Conservation (phyloP, 768 basidiomycete genomes). For the Lactifluus echinatus region DNA sequence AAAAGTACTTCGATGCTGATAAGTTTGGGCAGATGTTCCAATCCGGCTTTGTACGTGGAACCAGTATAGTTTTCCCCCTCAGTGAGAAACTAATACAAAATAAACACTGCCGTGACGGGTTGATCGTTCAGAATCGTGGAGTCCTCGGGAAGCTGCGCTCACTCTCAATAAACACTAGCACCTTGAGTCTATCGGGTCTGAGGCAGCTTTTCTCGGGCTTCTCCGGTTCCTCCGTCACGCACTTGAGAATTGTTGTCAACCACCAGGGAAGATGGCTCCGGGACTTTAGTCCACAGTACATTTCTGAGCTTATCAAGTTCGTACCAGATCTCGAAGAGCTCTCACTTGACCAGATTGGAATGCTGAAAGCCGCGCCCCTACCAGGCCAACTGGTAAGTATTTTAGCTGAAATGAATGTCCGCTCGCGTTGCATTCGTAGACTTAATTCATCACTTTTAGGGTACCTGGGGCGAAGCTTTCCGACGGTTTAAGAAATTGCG, state of each 20-base stretch:
- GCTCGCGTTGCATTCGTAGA: background rate
- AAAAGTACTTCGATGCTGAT: background rate
- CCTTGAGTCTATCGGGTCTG: background rate
- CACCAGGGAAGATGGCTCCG: background rate
- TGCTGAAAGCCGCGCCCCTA: background rate
- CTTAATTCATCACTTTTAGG: background rate
- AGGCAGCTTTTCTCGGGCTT: conserved; percentile 8
- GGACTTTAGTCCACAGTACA: conserved; percentile 7
- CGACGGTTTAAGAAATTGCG: conserved; percentile 10
- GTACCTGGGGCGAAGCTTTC: conserved; percentile 10
- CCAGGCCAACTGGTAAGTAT: conserved; percentile 9
- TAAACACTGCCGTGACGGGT: background rate
- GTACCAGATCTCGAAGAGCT: conserved; percentile 11
- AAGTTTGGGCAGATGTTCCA: conserved; percentile 1
- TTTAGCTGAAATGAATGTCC: background rate
- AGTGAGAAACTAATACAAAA: background rate
- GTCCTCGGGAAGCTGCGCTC: conserved; percentile 8
- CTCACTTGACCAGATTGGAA: conserved; percentile 11
- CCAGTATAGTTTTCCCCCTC: background rate
- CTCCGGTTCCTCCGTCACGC: conserved; percentile 7
- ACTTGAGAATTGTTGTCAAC: conserved; percentile 10
- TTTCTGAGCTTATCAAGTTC: background rate
- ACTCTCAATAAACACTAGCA: background rate
- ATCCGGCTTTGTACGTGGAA: conserved; percentile 5
- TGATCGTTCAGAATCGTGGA: conserved; percentile 1